phyloP scores from a whole-genome alignment of 1,284 basidiomycete species.

The Coniferiporia sulphurascens region DNA sequence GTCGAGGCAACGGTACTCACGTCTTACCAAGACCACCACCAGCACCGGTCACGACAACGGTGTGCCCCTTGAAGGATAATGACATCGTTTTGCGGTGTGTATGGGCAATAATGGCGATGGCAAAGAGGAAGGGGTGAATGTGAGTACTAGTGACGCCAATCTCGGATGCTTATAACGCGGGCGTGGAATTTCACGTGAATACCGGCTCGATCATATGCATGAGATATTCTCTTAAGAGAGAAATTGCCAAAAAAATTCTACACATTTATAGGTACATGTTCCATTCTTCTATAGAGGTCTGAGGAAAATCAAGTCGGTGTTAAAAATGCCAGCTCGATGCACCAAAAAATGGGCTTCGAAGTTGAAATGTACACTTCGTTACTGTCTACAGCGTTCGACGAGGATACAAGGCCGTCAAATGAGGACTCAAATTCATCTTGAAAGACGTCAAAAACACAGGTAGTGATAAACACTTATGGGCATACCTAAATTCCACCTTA shows the following conservation, averaged over 20 bases:
- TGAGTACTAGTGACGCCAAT: background rate
- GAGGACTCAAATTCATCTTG: conserved; percentile 55
- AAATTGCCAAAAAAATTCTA: background rate
- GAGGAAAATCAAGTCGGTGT: too few species aligned
- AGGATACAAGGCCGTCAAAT: conserved; percentile 81
- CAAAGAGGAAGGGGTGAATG: background rate
- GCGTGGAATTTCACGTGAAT: background rate
- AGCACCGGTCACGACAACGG: conserved; percentile 92
- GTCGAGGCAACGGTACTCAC: conserved; percentile 44
- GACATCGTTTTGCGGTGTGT: background rate
- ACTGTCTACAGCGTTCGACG: conserved; percentile 84
- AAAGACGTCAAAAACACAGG: conserved; percentile 30
- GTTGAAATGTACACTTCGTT: conserved; percentile 74
- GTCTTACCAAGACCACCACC: conserved; percentile 92
- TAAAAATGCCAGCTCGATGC: conserved; percentile 44
- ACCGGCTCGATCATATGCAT: background rate
- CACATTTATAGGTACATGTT: background rate
- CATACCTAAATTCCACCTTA: conserved; percentile 88
- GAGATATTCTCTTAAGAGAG: background rate
- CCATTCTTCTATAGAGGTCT: background rate
- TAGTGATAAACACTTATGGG: conserved; percentile 13
- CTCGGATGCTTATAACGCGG: background rate
- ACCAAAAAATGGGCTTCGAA: conserved; percentile 86
- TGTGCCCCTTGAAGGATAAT: conserved; percentile 85
- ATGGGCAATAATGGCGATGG: background rate